phyloP scores from a whole-genome alignment of 2,329 filamentous ascomycete genomes.

The Ophiostoma sp. region DNA sequence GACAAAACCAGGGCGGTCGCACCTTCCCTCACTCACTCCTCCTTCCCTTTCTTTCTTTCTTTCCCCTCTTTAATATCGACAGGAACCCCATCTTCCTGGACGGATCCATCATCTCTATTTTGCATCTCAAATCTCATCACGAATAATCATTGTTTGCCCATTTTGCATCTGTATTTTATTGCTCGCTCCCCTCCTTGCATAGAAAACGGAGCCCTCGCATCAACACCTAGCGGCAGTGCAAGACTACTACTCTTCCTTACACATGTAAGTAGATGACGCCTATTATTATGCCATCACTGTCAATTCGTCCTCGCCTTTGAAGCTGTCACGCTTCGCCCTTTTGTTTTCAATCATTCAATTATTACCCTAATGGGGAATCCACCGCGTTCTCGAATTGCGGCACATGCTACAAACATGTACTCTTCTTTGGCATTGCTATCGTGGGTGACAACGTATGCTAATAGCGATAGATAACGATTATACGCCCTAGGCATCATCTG shows the following conservation, averaged over 20 bases:
- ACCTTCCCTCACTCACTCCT: constrained; percentile 16
- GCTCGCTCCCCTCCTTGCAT: neutral
- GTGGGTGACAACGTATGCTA: neutral
- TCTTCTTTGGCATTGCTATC: neutral
- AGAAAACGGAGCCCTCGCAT: neutral
- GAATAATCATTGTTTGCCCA: neutral
- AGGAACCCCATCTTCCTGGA: neutral
- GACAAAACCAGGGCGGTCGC: constrained; percentile 25
- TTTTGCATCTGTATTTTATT: neutral
- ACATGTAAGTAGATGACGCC: neutral
- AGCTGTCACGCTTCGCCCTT: neutral
- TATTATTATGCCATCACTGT: neutral
- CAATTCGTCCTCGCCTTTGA: neutral
- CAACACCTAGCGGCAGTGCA: neutral
- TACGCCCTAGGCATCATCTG: neutral
- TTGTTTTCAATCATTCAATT: neutral
- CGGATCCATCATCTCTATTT: neutral
- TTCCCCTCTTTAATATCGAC: neutral
- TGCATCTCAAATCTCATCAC: neutral
- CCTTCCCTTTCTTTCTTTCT: neutral
- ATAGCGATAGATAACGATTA: neutral
- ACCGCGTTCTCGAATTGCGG: no score
- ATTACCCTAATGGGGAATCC: neutral
- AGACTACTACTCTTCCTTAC: neutral
- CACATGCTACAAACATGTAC: neutral